Evolutionary conservation across 805 yeast species (phyloP), one percentile per base, ranked within the genome.

Genomic region (Hanseniaspora clermontiae): DNA sequence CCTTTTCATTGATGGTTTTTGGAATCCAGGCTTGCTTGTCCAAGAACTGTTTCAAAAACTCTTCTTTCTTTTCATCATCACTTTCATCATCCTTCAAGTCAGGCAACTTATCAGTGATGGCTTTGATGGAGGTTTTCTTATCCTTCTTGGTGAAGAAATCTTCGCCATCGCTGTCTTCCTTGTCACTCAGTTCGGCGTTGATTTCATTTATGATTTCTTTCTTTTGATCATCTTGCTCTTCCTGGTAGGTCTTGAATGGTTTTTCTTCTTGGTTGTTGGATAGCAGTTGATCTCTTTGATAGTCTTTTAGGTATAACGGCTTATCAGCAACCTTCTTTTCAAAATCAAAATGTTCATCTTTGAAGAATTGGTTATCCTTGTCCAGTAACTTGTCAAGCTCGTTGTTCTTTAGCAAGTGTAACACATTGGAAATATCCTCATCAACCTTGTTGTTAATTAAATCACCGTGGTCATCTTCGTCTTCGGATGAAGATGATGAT

Each of bases 401-500:
- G 53, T 87, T 82, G 1, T 74, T 73, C 64, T 79, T 81, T 59
- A 93, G 77, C 0, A 96, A 84, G 17, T 72, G 64, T 51, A 93
- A 68, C 2, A 93, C 95, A 45, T 81, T 76, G 52, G 77, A 74
- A 61, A 93, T 82, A 27, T 95, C 95, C 19, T 75, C 69, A 60
- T 93, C 97, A 10, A 93, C 87, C 51, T 85, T 89, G 20, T 80
- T 88, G 0, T 97, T 91, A 54, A 87, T 75, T 51, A 93, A 72
- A 34, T 89, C 95, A 53, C 96, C 98, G 61, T 69, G 83, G 59
- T 90, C 96, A 66, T 93, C 98, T 70, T 91, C 98, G 4, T 82
- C 88, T 65, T 87, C 72, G 29, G 65, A 61, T 14, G 63, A 50
- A 20, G 65, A 61, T 10, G 61, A 65, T 3, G 61, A 64, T 12